Evolutionary conservation across 148 eudicot species (phyloP), one percentile per base, ranked within the genome.

Genomic region (Pharnaceum exiguum): DNA sequence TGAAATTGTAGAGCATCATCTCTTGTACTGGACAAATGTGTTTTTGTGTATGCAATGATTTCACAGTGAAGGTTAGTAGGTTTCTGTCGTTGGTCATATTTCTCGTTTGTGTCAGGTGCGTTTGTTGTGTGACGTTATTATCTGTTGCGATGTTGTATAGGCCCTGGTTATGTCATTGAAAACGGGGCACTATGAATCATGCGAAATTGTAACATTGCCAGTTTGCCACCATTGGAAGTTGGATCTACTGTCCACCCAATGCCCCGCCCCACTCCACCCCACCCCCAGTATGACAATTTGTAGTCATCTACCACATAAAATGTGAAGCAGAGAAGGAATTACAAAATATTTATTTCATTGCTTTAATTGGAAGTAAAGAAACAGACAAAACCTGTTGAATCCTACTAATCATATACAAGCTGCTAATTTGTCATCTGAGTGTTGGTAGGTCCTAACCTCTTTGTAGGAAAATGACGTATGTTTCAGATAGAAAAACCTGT

Each of bases 21-120:
- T 31, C 58, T n/a, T 21, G 50, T 51, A 51, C 15, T 52, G 22
- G 38, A 16, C 33, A 46, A 6, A 42, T 51, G 50, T 62, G n/a
- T 51, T 23, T 15, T 22, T 45, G 21, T 30, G 9, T 43, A 28
- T 21, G 35, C 19, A 59, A 30, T 59, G 24, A 43, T 29, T 59
- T 59, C 30, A 30, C 29, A 43, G 62, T 28, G 13, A 19, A 7
- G 16, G 5, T 32, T 3, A 15, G 19, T 16, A 10, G 31, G 13
- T 10, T 19, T 47, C 16, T 1, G 7, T 4, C 51, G 4, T 24
- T 47, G 30, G 5, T 24, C 45, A 40, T 40, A 3, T 40, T 40
- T n/a, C 45, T 40, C 25, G 3, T 57, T 38, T 28, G 18, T 11
- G 2, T 23, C 5, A 7, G 11, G 15, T 55, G 21, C 5, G 36